Evolutionary conservation across 176 grass and related monocot genomes (phyloP).

Genomic region (Aegilops tauschii): DNA sequence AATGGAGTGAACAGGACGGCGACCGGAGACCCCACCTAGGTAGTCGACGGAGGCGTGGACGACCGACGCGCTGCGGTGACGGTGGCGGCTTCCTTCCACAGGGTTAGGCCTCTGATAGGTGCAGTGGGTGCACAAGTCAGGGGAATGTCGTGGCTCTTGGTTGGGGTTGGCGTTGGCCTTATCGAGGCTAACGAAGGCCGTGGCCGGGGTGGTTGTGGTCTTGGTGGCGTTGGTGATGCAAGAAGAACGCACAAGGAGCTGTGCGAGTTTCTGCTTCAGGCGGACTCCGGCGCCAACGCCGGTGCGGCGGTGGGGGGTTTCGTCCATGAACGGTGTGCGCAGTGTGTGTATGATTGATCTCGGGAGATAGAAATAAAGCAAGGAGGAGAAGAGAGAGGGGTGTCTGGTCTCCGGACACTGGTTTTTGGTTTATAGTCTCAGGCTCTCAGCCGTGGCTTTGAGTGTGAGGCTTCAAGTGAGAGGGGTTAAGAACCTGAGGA

Average conservation of each 20-base stretch:
- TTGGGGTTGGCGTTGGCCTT: background rate
- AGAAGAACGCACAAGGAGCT: conserved; percentile 63
- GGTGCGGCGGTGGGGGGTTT: conserved; percentile 18
- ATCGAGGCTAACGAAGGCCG: conserved; percentile 40
- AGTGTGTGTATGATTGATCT: background rate
- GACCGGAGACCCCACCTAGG: conserved; percentile 21
- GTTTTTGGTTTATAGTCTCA: conserved; percentile 20
- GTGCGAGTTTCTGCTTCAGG: conserved; percentile 61
- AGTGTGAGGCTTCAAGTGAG: background rate
- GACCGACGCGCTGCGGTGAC: conserved; percentile 37
- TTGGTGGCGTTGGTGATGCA: conserved; percentile 45
- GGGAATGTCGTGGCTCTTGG: conserved; percentile 35
- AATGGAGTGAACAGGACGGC: conserved; percentile 39
- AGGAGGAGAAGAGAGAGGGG: background rate
- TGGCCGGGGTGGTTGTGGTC: conserved; percentile 8
- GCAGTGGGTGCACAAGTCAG: conserved; percentile 47
- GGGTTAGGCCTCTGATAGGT: conserved; percentile 41
- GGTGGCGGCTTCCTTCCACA: background rate
- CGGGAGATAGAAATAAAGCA: background rate
- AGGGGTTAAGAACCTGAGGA: background rate
- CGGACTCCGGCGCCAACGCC: conserved; percentile 26
- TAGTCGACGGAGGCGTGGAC: conserved; percentile 67
- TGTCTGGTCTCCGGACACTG: background rate
- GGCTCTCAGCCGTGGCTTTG: conserved; percentile 23
- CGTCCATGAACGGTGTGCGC: conserved; percentile 34